Evolutionary conservation across 805 yeast species (phyloP).

Genomic region (Yarrowia divulgata): DNA sequence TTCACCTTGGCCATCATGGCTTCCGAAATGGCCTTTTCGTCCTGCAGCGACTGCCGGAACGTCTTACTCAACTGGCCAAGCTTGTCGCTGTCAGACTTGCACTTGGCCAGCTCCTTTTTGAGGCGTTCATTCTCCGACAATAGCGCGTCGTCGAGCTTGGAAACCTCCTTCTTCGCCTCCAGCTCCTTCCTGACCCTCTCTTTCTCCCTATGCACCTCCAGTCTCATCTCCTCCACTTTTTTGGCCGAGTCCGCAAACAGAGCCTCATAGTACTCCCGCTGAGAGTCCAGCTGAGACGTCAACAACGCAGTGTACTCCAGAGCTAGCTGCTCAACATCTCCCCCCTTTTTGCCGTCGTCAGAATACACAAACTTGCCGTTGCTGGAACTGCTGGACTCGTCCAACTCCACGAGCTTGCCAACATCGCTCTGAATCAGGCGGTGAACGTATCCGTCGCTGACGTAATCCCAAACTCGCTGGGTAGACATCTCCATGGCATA

Average conservation of each 20-base stretch:
- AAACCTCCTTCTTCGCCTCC: not conserved
- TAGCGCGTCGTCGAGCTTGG: not conserved
- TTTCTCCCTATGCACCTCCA: conserved; percentile 38
- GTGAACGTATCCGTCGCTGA: conserved; percentile 89
- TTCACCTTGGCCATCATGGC: conserved; percentile 55
- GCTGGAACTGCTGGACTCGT: conserved; percentile 47
- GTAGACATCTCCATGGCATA: conserved; percentile 87
- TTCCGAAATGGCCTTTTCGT: conserved; percentile 58
- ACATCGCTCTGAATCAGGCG: conserved; percentile 81
- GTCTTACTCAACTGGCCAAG: conserved; percentile 46
- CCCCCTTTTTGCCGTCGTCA: conserved; percentile 38
- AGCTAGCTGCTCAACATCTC: conserved; percentile 61
- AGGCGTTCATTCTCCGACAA: not conserved
- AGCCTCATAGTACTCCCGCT: conserved; percentile 79
- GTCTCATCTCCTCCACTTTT: conserved; percentile 40
- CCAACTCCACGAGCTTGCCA: conserved; percentile 86
- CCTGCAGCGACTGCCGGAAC: conserved; percentile 53
- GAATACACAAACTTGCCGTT: conserved; percentile 38
- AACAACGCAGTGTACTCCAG: conserved; percentile 81
- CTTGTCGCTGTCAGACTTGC: conserved; percentile 41
- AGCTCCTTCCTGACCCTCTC: conserved; percentile 32
- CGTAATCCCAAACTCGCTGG: conserved; percentile 94
- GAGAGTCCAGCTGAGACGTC: conserved; percentile 82
- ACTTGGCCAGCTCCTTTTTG: conserved; percentile 11
- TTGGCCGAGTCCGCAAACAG: conserved; percentile 50